Evolutionary conservation across 2,329 filamentous ascomycete species (phyloP), one percentile per base, ranked within the genome.

Genomic region (Endoconidiophora laricicola): DNA sequence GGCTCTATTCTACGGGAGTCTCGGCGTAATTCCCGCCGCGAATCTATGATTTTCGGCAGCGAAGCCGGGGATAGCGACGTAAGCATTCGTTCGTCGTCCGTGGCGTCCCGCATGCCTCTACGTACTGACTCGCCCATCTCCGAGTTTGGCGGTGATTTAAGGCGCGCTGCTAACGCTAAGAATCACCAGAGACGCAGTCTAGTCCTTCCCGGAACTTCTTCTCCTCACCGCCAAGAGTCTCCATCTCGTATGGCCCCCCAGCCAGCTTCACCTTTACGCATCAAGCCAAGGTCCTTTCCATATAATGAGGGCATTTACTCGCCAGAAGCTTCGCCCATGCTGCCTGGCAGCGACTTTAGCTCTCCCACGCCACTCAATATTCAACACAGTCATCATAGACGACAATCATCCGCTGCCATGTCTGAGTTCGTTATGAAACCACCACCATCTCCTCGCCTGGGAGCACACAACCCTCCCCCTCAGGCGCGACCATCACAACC

Each of bases 61-160:
- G 91, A 98, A 62, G 68, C 78, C 18, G 81, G 79, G 9, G 86
- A 86, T 49, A 94, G 88, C 59, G 91, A 98, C 60, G 85, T 83
- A 49, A 96, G 88, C 62, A 73, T 87, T 49, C 78, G 83, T 41
- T 96, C 90, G 1, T 77, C 78, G 2, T 93, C 87, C 0, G 69
- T 83, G 3, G 69, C 86, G 46, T 82, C 85, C 3, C 74, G 79
- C 9, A 68, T 68, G 33, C 78, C 78, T 9, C 70, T 79, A 43
- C 75, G 87, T 55, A 88, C 85, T 1, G 88, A 95, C 54, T 98
- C 91, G 0, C 91, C 91, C 2, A 82, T 86, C 18, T 93, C 87
- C 4, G 91, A 96, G 54, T 79, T 88, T 59, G 80, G 83, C 48
- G 29, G 29, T 12, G 75, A 78, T 56, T 68, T 94, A 20, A 76